Percentiles rank a stretch among this genome's conserved stretches.
Evolutionary conservation across 2,329 filamentous ascomycete genomes (phyloP).

Genomic region (Diaporthe eres): DNA sequence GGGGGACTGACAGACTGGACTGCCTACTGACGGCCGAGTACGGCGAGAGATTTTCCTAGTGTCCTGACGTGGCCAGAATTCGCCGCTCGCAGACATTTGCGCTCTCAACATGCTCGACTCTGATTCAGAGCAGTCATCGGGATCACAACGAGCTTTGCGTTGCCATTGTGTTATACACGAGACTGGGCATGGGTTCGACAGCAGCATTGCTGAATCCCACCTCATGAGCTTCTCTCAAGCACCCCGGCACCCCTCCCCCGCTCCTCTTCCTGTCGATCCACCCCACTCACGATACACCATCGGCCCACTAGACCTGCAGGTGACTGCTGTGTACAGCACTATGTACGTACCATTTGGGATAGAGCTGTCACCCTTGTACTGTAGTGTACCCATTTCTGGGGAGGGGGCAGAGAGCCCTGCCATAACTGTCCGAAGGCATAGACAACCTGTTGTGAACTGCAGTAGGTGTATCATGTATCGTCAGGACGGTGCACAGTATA

Average conservation of each 20-base stretch:
- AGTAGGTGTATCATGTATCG: too few species aligned
- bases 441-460: not conserved
- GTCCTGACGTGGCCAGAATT: not conserved
- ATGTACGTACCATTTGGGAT: slow-evolving; percentile 26
- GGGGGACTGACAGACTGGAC: not conserved
- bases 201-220: slow-evolving; percentile 11
- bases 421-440: not conserved
- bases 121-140: not conserved
- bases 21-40: not conserved
- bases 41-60: not conserved
- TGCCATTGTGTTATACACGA: not conserved
- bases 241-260: slow-evolving; percentile 30
- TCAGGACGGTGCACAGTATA: too few species aligned
- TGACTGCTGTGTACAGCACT: slow-evolving; percentile 34
- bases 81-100: not conserved
- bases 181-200: not conserved
- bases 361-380: slow-evolving; percentile 27
- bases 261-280: slow-evolving; percentile 34
- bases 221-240: slow-evolving; percentile 27
- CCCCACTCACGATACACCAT: slow-evolving; percentile 33
- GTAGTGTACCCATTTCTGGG: not conserved
- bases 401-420: not conserved
- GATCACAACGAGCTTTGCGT: not conserved
- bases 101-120: not conserved
- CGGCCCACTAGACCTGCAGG: slow-evolving; percentile 30